Conservation (phyloP, 176 grass and related monocot genomes). For the Ensete glaucum region DNA sequence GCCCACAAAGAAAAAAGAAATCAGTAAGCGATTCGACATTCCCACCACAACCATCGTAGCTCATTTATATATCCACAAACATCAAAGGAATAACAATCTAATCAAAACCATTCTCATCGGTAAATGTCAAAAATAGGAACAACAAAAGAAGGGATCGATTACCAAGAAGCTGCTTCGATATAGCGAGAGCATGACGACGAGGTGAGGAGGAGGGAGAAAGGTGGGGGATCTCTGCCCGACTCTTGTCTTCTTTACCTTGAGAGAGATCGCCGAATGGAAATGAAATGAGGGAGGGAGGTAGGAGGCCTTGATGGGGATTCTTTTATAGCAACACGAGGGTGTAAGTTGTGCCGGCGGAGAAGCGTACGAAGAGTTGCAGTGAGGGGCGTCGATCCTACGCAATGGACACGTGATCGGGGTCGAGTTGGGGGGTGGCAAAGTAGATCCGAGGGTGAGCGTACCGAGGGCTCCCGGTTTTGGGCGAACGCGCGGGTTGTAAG, state of each 20-base stretch:
- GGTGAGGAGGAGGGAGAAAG: not conserved
- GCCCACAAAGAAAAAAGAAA: not conserved
- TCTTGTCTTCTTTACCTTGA: not conserved
- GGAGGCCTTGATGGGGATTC: not conserved
- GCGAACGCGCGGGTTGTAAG: not conserved
- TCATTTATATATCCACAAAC: not conserved
- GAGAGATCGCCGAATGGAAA: not conserved
- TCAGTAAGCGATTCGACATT: not conserved
- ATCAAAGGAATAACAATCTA: not conserved
- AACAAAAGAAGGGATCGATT: not conserved
- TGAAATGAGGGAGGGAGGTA: not conserved
- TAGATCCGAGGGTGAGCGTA: not conserved
- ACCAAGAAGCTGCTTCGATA: conserved; percentile 2
- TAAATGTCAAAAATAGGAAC: not conserved
- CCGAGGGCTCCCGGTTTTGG: not conserved
- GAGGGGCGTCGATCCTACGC: not conserved
- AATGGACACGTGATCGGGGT: not conserved
- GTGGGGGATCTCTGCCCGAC: not conserved
- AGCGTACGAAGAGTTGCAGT: not conserved
- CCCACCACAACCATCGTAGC: not conserved
- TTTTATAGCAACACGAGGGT: not conserved
- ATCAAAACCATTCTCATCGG: not conserved
- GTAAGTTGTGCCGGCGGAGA: not conserved
- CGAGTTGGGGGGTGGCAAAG: not conserved
- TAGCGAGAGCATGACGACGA: conserved; percentile 8